Evolutionary conservation across 169 alveolate genomes (phyloP).

Genomic region (Plasmodium berghei): DNA sequence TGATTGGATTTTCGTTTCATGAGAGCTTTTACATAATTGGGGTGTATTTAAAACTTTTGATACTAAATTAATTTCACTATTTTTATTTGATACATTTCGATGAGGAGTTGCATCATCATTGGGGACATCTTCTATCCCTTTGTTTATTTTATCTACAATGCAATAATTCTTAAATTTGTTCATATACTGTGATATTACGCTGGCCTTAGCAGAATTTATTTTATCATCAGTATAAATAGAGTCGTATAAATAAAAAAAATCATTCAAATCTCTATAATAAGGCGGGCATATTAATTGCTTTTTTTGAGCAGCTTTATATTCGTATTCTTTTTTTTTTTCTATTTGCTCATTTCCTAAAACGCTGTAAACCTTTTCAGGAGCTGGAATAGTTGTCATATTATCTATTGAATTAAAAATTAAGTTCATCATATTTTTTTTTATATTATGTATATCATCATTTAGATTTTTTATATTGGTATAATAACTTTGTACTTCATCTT

Average conservation of each 20-base stretch:
- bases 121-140: too few relatives aligned
- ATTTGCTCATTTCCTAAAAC: background rate
- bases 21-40: too few relatives aligned
- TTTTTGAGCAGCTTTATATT: conserved; percentile 6
- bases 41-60: too few relatives aligned
- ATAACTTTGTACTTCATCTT: conserved; percentile 44
- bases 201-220: background rate
- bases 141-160: too few relatives aligned
- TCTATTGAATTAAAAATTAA: conserved; percentile 45
- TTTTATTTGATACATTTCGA: too few relatives aligned
- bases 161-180: conserved; percentile 30
- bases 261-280: conserved; percentile 34
- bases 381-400: conserved; percentile 42
- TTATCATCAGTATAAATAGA: background rate
- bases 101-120: too few relatives aligned
- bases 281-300: conserved; percentile 33
- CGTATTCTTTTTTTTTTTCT: background rate
- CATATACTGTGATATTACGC: too few relatives aligned
- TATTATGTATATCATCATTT: conserved; percentile 61
- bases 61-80: too few relatives aligned
- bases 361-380: conserved; percentile 21
- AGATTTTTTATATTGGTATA: conserved; percentile 29
- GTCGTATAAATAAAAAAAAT: conserved; percentile 38
- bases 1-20: too few relatives aligned
- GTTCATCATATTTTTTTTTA: conserved; percentile 47